Percentiles rank a stretch among this genome's conserved stretches.
Evolutionary conservation across 768 basidiomycete genomes (phyloP).

Genomic region (Podaxis carcinomalis): DNA sequence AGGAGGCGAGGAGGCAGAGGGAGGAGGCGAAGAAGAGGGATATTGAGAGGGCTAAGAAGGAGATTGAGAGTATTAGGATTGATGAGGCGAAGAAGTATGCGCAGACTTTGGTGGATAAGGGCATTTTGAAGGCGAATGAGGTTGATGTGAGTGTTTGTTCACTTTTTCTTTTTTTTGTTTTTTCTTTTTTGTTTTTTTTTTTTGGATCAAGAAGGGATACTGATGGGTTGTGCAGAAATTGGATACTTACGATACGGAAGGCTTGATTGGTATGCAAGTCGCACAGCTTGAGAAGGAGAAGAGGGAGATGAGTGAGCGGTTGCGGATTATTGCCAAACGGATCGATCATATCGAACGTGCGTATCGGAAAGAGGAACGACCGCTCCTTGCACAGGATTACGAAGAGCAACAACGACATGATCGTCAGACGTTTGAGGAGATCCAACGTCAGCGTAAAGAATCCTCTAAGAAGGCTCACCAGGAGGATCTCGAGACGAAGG

Average conservation of each 20-base stretch:
- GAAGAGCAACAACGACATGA: conserved; percentile 79
- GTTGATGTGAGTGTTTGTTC: conserved; percentile 49
- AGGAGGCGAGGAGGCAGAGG: conserved; percentile 54
- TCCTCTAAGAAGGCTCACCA: conserved; percentile 52
- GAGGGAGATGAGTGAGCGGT: conserved; percentile 74
- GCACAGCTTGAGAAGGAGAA: conserved; percentile 97
- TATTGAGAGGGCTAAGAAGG: conserved; percentile 59
- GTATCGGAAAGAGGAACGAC: conserved; percentile 88
- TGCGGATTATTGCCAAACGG: conserved; percentile 82
- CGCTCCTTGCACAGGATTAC: conserved; percentile 83
- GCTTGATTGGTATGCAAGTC: conserved; percentile 85
- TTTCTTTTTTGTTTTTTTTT: conserved; percentile 9
- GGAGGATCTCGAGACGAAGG: conserved; percentile 71
- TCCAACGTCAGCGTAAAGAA: conserved; percentile 56
- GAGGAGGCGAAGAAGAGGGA: conserved; percentile 66
- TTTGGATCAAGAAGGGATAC: conserved; percentile 2
- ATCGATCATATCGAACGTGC: conserved; percentile 96
- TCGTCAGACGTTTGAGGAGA: conserved; percentile 57
- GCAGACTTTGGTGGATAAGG: conserved; percentile 75
- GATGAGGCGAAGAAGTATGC: conserved; percentile 91
- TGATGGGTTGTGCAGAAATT: conserved; percentile 49
- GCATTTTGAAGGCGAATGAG: conserved; percentile 58
- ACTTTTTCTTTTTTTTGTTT: not conserved
- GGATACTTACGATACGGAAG: conserved; percentile 80
- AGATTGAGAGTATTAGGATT: conserved; percentile 72